Percentiles rank a stretch among this genome's conserved stretches.
These are phyloP conservation scores for Cryomyces minteri DNA, from an alignment of 495 filamentous ascomycete species.

Conservation along the genomic window DNA sequence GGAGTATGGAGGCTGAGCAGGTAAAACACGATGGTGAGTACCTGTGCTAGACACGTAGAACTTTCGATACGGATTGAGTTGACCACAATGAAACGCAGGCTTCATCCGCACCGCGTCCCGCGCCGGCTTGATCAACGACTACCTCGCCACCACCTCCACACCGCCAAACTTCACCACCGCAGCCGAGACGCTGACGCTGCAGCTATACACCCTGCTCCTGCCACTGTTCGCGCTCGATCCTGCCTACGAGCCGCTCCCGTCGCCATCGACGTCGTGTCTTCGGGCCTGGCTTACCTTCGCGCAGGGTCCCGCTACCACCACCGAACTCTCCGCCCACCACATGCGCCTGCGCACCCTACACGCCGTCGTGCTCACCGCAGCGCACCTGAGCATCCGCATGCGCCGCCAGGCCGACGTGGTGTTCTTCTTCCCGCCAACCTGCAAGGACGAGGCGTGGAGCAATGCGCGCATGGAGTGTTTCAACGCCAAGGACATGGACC, in stretches of 20 bases:
- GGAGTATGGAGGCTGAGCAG: too few species aligned
- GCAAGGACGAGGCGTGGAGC: slow-evolving; percentile 6
- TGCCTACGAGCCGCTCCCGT: too few species aligned
- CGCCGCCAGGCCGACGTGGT: background rate
- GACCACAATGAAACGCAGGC: slow-evolving; percentile 1
- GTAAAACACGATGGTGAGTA: background rate
- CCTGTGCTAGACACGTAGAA: background rate
- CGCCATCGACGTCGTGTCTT: too few species aligned
- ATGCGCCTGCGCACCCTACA: background rate
- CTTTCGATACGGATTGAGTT: background rate
- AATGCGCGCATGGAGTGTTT: slow-evolving; percentile 4
- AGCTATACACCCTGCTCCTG: slow-evolving; percentile 1
- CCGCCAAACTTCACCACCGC: background rate
- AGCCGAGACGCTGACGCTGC: background rate
- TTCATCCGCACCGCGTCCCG: slow-evolving; percentile 1
- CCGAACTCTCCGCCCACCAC: too few species aligned
- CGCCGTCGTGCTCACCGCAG: background rate
- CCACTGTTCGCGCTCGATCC: background rate
- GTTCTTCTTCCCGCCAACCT: slow-evolving; percentile 2
- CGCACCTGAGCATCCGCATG: slow-evolving; percentile 1
- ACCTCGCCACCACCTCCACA: background rate
- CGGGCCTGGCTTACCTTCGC: too few species aligned
- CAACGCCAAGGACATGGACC: slow-evolving; percentile 1
- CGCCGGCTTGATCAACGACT: background rate
- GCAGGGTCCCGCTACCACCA: too few species aligned